A percentile compares a stretch with the other conserved stretches of the same genome.
These are phyloP conservation scores for Scalesia atractyloides DNA, from an alignment of 129 eudicot genomes.

Conservation along the genomic window DNA sequence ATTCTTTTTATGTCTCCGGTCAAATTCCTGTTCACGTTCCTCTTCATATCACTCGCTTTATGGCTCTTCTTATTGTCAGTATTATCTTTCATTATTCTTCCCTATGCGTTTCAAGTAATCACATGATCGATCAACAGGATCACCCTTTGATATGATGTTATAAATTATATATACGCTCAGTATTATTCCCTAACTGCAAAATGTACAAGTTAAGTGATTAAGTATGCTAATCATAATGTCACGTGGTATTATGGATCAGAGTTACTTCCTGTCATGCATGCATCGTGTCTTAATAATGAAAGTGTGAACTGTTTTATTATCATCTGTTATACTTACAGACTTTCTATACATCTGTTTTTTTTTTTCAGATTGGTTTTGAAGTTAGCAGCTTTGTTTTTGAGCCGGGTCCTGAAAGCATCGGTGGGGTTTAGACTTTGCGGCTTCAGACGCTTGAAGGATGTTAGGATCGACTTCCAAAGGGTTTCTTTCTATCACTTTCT, in stretches of 20 bases:
- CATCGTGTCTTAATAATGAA: slow-evolving; percentile 3
- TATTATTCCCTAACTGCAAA: too few species aligned
- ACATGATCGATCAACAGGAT: neutral
- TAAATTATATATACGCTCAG: too few species aligned
- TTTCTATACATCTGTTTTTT: slow-evolving; percentile 21
- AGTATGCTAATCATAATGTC: neutral
- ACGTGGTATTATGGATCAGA: neutral
- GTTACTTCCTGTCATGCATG: neutral
- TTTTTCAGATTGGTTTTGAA: slow-evolving; percentile 73
- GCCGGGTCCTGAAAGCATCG: slow-evolving; percentile 85
- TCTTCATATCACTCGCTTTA: slow-evolving; percentile 56
- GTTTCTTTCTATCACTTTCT: neutral
- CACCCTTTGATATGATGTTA: neutral
- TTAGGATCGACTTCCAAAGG: slow-evolving; percentile 69
- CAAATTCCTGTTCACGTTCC: slow-evolving; percentile 69
- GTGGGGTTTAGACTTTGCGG: slow-evolving; percentile 81
- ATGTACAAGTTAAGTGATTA: slow-evolving; percentile 11
- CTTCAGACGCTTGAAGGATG: slow-evolving; percentile 86
- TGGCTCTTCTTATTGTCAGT: slow-evolving; percentile 86
- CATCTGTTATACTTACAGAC: slow-evolving; percentile 11
- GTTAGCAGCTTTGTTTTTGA: slow-evolving; percentile 64
- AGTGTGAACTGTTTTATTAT: neutral
- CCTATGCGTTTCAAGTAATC: neutral
- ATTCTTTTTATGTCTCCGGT: slow-evolving; percentile 50
- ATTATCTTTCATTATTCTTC: neutral